Evolutionary conservation across 1,284 basidiomycete genomes (phyloP).

Genomic region (Ceratobasidium sp.): DNA sequence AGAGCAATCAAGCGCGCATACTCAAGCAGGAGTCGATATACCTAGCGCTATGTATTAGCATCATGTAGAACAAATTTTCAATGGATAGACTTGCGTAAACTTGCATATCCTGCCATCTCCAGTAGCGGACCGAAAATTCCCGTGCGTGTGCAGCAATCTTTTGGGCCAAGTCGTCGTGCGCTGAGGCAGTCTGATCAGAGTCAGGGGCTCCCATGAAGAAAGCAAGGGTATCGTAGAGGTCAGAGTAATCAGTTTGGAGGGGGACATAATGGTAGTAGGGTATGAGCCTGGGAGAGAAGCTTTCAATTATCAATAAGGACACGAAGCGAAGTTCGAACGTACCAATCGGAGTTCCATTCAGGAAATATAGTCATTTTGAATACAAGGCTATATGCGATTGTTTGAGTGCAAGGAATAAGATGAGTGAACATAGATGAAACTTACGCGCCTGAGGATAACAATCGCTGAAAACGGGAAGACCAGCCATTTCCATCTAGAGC

Average conservation of each 20-base stretch:
- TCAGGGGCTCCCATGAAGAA: conserved; percentile 56
- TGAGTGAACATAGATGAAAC: neutral
- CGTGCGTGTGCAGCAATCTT: too few relatives aligned
- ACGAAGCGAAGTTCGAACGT: conserved; percentile 50
- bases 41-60: too few relatives aligned
- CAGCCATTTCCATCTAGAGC: conserved; percentile 47
- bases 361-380: conserved; percentile 55
- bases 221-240: conserved; percentile 56
- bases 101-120: too few relatives aligned
- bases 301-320: neutral
- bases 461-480: conserved; percentile 47
- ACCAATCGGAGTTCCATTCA: conserved; percentile 54
- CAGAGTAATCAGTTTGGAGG: conserved; percentile 56
- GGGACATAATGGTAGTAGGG: conserved; percentile 47
- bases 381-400: conserved; percentile 48
- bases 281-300: conserved; percentile 3
- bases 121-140: too few relatives aligned
- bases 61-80: neutral
- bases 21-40: conserved; percentile 45
- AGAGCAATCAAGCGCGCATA: conserved; percentile 44
- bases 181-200: conserved; percentile 44
- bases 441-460: conserved; percentile 49
- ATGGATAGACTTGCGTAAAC: conserved; percentile 50
- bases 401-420: neutral
- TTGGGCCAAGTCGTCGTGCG: conserved; percentile 55